These are phyloP conservation scores for Styphnolobium japonicum DNA, from an alignment of 306 rosid species.

Conservation along the genomic window DNA sequence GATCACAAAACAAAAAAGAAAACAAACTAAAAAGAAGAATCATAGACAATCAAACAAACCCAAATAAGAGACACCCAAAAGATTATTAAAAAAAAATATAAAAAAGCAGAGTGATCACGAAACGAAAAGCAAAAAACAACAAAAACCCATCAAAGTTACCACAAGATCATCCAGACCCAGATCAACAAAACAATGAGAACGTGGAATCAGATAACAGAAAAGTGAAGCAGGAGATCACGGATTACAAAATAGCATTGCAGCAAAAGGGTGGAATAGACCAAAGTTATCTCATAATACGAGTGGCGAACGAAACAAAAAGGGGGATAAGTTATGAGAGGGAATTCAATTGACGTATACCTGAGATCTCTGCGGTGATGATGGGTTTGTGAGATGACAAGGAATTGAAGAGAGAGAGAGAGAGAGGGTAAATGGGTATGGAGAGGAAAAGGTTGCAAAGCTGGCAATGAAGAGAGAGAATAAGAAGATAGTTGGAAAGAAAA, in stretches of 20 bases:
- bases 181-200: constrained; percentile 18
- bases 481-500: constrained; percentile 41
- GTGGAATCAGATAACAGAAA: neutral
- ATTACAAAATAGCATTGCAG: neutral
- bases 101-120: constrained; percentile 23
- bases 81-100: constrained; percentile 15
- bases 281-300: constrained; percentile 4
- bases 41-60: constrained; percentile 7
- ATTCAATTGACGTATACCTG: constrained; percentile 53
- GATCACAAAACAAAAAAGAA: constrained; percentile 19
- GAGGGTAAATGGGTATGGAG: constrained; percentile 30
- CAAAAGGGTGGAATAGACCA: constrained; percentile 15
- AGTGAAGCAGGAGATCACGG: constrained; percentile 33
- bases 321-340: neutral
- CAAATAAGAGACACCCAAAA: neutral
- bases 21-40: neutral
- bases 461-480: constrained; percentile 41
- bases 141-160: constrained; percentile 19
- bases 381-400: constrained; percentile 4
- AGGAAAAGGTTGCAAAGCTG: constrained; percentile 46
- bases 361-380: constrained; percentile 49
- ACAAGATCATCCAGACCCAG: constrained; percentile 3
- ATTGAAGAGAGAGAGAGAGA: constrained; percentile 29
- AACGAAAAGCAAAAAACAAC: neutral
- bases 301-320: neutral